Conservation (phyloP, 106 monocot species). For the Gastrodia elata region DNA sequence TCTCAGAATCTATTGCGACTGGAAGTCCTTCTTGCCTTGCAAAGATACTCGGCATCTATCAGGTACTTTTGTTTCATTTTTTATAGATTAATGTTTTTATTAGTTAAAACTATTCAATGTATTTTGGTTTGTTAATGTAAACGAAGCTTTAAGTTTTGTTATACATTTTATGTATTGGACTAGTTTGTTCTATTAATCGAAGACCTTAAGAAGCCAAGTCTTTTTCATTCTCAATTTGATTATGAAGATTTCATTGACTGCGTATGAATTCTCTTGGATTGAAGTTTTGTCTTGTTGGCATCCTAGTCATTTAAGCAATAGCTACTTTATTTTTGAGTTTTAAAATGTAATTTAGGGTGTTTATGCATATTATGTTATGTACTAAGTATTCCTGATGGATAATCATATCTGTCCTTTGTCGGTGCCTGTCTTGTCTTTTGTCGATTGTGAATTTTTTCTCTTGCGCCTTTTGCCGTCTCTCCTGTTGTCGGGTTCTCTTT, state of each 20-base stretch:
- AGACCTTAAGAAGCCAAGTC: neutral
- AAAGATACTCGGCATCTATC: slow-evolving; percentile 92
- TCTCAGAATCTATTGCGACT: slow-evolving; percentile 63
- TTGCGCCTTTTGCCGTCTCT: too few species aligned
- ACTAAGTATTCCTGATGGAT: too few species aligned
- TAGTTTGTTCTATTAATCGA: neutral
- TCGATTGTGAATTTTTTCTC: too few species aligned
- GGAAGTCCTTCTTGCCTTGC: slow-evolving; percentile 87
- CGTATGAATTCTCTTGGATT: neutral
- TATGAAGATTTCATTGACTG: neutral
- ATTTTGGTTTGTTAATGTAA: neutral
- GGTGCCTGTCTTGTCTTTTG: too few species aligned
- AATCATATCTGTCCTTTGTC: too few species aligned
- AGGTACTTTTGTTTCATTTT: slow-evolving; percentile 25
- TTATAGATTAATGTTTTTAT: neutral
- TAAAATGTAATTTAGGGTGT: neutral
- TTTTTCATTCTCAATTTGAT: neutral
- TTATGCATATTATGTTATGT: neutral
- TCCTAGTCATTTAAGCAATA: neutral
- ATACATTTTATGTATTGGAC: neutral
- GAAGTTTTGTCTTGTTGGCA: neutral
- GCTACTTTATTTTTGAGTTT: neutral
- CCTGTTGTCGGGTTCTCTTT: too few species aligned
- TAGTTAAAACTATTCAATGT: slow-evolving; percentile 5
- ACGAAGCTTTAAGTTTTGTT: neutral